These are phyloP conservation scores for Phanerodontia chrysosporium DNA, from an alignment of 768 basidiomycete genomes.

Conservation along the genomic window DNA sequence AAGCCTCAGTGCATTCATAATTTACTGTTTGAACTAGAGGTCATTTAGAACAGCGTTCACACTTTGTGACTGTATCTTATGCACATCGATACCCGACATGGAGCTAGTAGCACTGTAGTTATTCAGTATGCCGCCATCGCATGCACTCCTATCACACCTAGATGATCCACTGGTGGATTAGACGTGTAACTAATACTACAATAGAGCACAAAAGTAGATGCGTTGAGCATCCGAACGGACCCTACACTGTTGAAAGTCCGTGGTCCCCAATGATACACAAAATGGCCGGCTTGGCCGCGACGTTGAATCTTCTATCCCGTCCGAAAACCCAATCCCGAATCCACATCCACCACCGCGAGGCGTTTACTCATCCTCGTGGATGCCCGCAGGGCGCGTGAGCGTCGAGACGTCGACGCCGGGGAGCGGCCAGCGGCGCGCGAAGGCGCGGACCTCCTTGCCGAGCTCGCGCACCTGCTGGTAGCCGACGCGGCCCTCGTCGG, in stretches of 20 bases:
- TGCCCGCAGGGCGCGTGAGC: slow-evolving; percentile 54
- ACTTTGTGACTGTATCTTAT: too few relatives aligned
- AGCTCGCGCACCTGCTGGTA: slow-evolving; percentile 68
- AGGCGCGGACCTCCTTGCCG: slow-evolving; percentile 72
- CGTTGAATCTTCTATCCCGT: slow-evolving; percentile 50
- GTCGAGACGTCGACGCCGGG: slow-evolving; percentile 69
- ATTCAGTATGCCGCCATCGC: too few relatives aligned
- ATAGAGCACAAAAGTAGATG: background rate
- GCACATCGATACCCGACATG: too few relatives aligned
- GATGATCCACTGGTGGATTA: background rate
- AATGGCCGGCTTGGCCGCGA: slow-evolving; percentile 23
- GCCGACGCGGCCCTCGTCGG: slow-evolving; percentile 69
- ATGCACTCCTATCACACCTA: too few relatives aligned
- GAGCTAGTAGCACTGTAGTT: too few relatives aligned
- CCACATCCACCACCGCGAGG: background rate
- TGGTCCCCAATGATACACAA: slow-evolving; percentile 23
- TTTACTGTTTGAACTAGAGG: too few relatives aligned
- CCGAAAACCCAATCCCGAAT: background rate
- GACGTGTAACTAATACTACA: slow-evolving; percentile 1
- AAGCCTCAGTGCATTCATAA: too few relatives aligned
- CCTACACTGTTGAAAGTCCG: slow-evolving; percentile 53
- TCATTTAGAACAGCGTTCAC: too few relatives aligned
- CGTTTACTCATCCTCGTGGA: slow-evolving; percentile 44
- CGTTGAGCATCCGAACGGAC: slow-evolving; percentile 2
- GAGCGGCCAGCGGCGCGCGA: slow-evolving; percentile 87